phyloP scores from a whole-genome alignment of 192 early-diverging fungal genomes.

The Jimgerdemannia flammicorona region DNA sequence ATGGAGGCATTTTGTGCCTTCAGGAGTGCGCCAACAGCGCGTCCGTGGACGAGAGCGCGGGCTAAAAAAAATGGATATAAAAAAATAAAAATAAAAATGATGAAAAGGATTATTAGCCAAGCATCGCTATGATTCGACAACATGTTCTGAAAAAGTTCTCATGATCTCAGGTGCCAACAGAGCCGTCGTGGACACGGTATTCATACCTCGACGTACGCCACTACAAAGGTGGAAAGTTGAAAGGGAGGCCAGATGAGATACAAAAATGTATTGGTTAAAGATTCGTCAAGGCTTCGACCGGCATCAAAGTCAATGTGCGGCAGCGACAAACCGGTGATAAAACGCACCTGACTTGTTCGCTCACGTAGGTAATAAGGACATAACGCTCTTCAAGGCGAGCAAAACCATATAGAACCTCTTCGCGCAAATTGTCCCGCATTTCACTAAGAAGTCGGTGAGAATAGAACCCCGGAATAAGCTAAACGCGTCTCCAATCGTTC shows the following conservation, averaged over 20 bases:
- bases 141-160: too few species aligned
- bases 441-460: constrained; percentile 24
- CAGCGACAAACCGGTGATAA: background rate
- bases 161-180: constrained; percentile 2
- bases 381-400: constrained; percentile 55
- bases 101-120: background rate
- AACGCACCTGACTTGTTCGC: constrained; percentile 55
- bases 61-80: constrained; percentile 28
- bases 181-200: background rate
- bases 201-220: constrained; percentile 49
- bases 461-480: background rate
- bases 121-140: background rate
- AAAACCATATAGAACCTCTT: constrained; percentile 59
- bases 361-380: constrained; percentile 53
- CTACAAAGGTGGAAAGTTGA: constrained; percentile 15
- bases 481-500: background rate
- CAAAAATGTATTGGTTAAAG: background rate
- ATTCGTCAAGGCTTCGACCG: background rate
- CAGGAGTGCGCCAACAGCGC: constrained; percentile 53
- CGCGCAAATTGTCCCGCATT: constrained; percentile 45
- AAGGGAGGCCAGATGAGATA: background rate
- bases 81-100: background rate
- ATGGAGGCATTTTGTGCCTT: constrained; percentile 43
- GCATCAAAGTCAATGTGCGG: constrained; percentile 1
- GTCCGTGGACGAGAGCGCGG: constrained; percentile 58